Conservation (phyloP, 306 rosid species). For the Leucaena leucocephala region DNA sequence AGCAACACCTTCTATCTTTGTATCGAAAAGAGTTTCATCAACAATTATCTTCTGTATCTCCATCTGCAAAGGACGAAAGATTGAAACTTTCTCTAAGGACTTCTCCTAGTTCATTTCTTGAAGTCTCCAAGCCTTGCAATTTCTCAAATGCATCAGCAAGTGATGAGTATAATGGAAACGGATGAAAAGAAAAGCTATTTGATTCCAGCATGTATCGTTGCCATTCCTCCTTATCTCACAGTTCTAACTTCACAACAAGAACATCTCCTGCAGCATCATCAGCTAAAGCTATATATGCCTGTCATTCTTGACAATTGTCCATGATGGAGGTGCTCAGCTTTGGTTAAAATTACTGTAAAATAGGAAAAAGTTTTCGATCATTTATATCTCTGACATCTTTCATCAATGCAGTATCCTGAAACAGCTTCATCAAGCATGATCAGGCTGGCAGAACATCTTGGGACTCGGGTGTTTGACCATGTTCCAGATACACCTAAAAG, state of each 20-base stretch:
- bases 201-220: constrained; percentile 72
- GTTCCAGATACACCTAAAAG: constrained; percentile 73
- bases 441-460: constrained; percentile 91
- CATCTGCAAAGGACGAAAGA: constrained; percentile 51
- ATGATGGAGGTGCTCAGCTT: constrained; percentile 69
- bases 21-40: constrained; percentile 88
- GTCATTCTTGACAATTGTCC: constrained; percentile 87
- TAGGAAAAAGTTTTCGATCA: neutral
- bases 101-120: constrained; percentile 47
- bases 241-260: constrained; percentile 51
- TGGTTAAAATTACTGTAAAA: neutral
- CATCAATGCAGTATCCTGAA: constrained; percentile 58
- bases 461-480: constrained; percentile 71
- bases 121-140: constrained; percentile 45
- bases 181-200: constrained; percentile 53
- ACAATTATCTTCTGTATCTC: constrained; percentile 49
- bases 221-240: constrained; percentile 74
- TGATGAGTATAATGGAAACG: constrained; percentile 43
- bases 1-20: constrained; percentile 85
- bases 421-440: constrained; percentile 63
- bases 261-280: constrained; percentile 54
- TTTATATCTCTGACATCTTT: neutral
- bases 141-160: constrained; percentile 29
- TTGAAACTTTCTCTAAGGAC: constrained; percentile 50
- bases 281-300: constrained; percentile 46